Percentiles rank a stretch among this genome's conserved stretches.
phyloP scores from a whole-genome alignment of 169 alveolate species.

The Plasmodium vivax region DNA sequence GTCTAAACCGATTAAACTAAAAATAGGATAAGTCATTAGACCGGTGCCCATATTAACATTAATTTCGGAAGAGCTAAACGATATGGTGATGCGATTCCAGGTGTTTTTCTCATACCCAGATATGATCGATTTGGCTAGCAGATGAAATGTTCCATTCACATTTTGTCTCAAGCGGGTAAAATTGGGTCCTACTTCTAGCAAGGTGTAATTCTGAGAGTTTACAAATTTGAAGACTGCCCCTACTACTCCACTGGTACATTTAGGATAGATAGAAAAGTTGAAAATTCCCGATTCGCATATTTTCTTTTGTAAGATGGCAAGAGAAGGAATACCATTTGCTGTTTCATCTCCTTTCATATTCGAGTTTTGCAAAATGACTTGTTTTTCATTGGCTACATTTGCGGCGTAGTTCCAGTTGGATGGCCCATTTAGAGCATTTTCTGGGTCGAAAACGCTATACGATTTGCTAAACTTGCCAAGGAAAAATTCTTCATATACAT shows the following conservation, averaged over 20 bases:
- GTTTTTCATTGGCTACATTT: constrained; percentile 86
- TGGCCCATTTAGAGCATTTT: constrained; percentile 43
- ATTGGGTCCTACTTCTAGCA: constrained; percentile 83
- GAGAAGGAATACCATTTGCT: constrained; percentile 76
- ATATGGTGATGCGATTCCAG: constrained; percentile 83
- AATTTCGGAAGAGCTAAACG: constrained; percentile 78
- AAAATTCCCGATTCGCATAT: constrained; percentile 85
- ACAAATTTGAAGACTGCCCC: constrained; percentile 84
- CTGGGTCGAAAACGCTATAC: constrained; percentile 31
- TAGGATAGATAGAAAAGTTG: constrained; percentile 82
- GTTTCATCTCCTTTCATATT: constrained; percentile 66
- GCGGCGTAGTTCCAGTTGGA: constrained; percentile 81
- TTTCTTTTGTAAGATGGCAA: constrained; percentile 80
- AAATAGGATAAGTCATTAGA: constrained; percentile 77
- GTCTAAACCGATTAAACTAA: constrained; percentile 78
- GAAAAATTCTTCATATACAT: constrained; percentile 76
- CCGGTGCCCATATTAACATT: constrained; percentile 83
- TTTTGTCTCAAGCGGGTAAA: constrained; percentile 82
- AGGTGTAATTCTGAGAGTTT: constrained; percentile 83
- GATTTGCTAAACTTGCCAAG: constrained; percentile 10
- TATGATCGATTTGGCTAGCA: constrained; percentile 80
- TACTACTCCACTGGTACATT: constrained; percentile 84
- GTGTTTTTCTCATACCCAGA: constrained; percentile 74
- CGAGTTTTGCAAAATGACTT: constrained; percentile 83
- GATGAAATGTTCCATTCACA: constrained; percentile 77